phyloP scores from a whole-genome alignment of 1,139 yeast genomes.

The Diutina catenulata region DNA sequence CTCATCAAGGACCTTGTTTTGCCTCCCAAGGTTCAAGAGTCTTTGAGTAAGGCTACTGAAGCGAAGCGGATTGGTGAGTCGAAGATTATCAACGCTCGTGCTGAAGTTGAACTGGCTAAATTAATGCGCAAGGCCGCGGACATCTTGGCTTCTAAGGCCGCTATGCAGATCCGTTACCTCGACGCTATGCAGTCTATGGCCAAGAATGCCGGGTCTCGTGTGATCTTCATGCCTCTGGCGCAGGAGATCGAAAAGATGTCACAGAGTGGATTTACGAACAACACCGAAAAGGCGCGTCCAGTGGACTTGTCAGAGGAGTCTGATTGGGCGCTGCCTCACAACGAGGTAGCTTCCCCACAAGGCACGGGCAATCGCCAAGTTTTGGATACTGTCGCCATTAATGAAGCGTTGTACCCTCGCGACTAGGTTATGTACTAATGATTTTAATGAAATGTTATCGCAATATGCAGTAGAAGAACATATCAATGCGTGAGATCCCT shows the following conservation, averaged over 20 bases:
- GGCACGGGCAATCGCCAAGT: background rate
- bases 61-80: constrained; percentile 70
- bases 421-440: background rate
- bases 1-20: constrained; percentile 57
- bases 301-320: background rate
- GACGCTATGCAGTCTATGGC: constrained; percentile 79
- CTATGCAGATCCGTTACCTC: constrained; percentile 70
- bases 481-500: background rate
- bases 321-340: background rate
- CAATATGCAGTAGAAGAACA: background rate
- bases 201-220: constrained; percentile 46
- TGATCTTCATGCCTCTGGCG: constrained; percentile 60
- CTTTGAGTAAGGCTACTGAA: constrained; percentile 67
- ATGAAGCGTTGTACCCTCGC: background rate
- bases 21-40: constrained; percentile 45
- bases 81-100: constrained; percentile 64
- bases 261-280: background rate
- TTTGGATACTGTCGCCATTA: background rate
- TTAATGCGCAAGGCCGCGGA: constrained; percentile 75
- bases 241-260: constrained; percentile 10
- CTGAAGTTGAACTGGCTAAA: constrained; percentile 68
- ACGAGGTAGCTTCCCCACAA: background rate
- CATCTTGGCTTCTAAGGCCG: constrained; percentile 62
- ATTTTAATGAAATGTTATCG: background rate
- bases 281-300: background rate